Base-by-base conservation (phyloP, 108 stramenopile species). In the Cylindrotheca closterium region DNA sequence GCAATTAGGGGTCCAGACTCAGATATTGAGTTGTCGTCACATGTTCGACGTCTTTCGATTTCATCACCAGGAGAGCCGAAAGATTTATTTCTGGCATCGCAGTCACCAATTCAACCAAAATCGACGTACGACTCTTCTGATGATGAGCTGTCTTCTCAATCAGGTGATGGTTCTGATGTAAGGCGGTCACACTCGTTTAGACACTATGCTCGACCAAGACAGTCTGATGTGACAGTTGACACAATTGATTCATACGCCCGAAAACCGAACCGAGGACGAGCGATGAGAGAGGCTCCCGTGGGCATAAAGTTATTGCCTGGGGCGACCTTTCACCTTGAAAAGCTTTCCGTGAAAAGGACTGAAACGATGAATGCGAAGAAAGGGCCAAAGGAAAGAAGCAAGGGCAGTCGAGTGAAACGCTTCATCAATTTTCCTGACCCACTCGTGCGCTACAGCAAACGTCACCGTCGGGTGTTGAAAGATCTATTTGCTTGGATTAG, bases 301-400 rank as follows among this genome's bases (percentile, higher is more conserved):
- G 59, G 65, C 27, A 28, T 61, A 4, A 46, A 18, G 49, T 31
- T 73, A 2, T 60, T 60, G 27, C 46, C 59, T 27, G 71, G 71
- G 27, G 57, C 71, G 1, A 51, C 56, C 19, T 73, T 73, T 53
- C 71, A 73, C 60, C 32, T 73, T n/a, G 64, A 73, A n/a, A 73
- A 73, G 46, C 37, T 73, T 46, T 22, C 45, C 5, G 71, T 73
- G 47, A 65, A 65, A 47, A 54, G 64, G 12, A 53, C 52, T 19
- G 50, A 59, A 22, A 24, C 37, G 29, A 37, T 27, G 1, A 34
- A 46, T 0, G 18, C 25, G 24, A 26, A 19, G 8, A 64, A 45
- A 10, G n/a, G n/a, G n/a, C n/a, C n/a, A n/a, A n/a, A n/a, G n/a
- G n/a, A n/a, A n/a, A 2, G 24, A 30, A 2, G 7, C 1, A 19